Conservation (phyloP, 2,329 filamentous ascomycete genomes). For the Mycogone perniciosa region DNA sequence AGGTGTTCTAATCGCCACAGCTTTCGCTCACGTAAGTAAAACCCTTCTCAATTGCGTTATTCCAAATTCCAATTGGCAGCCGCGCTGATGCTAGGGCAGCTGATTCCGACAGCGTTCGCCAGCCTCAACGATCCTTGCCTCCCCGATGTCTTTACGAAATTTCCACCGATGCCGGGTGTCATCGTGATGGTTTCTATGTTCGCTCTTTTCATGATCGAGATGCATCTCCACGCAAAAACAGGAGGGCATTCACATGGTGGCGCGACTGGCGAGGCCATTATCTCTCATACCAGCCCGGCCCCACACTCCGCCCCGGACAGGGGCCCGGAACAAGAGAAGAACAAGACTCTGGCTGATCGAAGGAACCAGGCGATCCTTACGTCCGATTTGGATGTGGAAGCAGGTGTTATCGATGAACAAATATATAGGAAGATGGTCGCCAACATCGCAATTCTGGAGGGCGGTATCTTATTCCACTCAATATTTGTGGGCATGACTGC, state of each 20-base stretch:
- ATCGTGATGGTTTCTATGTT: slow-evolving; percentile 61
- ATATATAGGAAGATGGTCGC: slow-evolving; percentile 58
- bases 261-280: slow-evolving; percentile 35
- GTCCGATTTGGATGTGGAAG: slow-evolving; percentile 17
- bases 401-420: slow-evolving; percentile 29
- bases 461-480: slow-evolving; percentile 73
- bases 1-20: slow-evolving; percentile 65
- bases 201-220: slow-evolving; percentile 54
- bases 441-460: slow-evolving; percentile 69
- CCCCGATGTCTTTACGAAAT: slow-evolving; percentile 53
- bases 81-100: slow-evolving; percentile 21
- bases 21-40: slow-evolving; percentile 58
- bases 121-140: slow-evolving; percentile 48
- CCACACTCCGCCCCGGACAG: not conserved
- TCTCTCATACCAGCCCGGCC: not conserved
- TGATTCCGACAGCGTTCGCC: slow-evolving; percentile 54
- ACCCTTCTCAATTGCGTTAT: slow-evolving; percentile 1
- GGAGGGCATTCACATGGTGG: slow-evolving; percentile 55
- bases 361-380: slow-evolving; percentile 21
- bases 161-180: slow-evolving; percentile 56
- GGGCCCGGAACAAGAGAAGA: slow-evolving; percentile 19
- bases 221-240: slow-evolving; percentile 54
- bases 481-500: slow-evolving; percentile 71
- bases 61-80: not conserved
- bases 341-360: slow-evolving; percentile 14